These are phyloP conservation scores for Monilinia fructigena DNA, from an alignment of 2,329 filamentous ascomycete genomes.

Conservation along the genomic window DNA sequence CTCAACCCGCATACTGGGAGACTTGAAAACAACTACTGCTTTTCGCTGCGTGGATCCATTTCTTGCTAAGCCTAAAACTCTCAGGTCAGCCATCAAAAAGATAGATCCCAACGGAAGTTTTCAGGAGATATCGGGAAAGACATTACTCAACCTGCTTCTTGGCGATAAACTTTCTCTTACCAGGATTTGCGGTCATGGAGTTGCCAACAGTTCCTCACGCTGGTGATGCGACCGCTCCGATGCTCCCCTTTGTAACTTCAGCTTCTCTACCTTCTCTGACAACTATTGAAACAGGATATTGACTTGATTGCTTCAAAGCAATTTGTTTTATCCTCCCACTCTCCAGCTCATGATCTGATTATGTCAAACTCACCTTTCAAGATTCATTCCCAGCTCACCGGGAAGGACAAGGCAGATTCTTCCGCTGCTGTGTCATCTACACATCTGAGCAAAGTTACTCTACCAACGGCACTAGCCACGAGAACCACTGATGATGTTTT, in stretches of 20 bases:
- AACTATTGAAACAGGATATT: background rate
- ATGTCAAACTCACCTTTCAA: background rate
- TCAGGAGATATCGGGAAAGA: background rate
- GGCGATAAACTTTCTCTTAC: background rate
- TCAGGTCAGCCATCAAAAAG: background rate
- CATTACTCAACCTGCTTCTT: background rate
- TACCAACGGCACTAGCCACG: slow-evolving; percentile 27
- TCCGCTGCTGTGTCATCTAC: background rate
- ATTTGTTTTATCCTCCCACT: background rate
- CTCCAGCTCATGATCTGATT: no score
- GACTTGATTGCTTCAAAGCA: background rate
- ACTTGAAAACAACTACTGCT: background rate
- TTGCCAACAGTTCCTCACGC: background rate
- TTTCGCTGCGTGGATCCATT: background rate
- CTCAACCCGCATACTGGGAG: background rate
- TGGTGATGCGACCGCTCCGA: background rate
- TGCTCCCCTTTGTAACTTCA: background rate
- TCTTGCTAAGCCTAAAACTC: background rate
- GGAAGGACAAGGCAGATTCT: background rate
- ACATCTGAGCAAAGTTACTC: slow-evolving; percentile 19
- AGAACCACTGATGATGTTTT: slow-evolving; percentile 37
- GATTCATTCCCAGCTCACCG: background rate
- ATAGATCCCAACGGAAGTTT: background rate
- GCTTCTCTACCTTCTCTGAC: background rate
- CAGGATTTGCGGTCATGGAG: background rate